Percentiles rank a stretch among this genome's conserved stretches.
phyloP scores from a whole-genome alignment of 345 rosid species.

The Anastatica hierochuntica region DNA sequence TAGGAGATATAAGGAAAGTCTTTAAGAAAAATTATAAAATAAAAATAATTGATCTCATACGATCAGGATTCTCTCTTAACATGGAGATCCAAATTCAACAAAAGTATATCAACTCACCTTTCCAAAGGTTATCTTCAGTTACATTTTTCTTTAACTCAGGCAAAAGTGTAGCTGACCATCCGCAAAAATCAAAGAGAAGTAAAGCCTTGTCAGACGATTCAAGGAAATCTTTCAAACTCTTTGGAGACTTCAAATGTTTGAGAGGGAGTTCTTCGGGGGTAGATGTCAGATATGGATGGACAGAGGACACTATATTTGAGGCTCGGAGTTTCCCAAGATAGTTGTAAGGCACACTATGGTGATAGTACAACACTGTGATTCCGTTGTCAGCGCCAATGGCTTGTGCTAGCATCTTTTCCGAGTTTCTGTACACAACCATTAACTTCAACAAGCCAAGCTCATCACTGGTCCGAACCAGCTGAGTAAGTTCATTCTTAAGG shows the following conservation, averaged over 20 bases:
- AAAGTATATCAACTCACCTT: constrained; percentile 28
- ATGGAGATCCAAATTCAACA: background rate
- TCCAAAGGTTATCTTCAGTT: constrained; percentile 30
- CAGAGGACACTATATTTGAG: constrained; percentile 39
- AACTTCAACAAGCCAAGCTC: constrained; percentile 45
- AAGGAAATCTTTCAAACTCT: constrained; percentile 48
- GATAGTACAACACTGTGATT: constrained; percentile 44
- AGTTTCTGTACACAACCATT: constrained; percentile 47
- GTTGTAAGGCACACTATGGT: constrained; percentile 52
- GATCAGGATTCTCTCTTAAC: background rate
- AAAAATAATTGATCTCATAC: background rate
- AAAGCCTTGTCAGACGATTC: constrained; percentile 74
- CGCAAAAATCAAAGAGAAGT: constrained; percentile 69
- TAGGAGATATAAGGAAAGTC: background rate
- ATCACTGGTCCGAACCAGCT: constrained; percentile 26
- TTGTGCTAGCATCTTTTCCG: constrained; percentile 54
- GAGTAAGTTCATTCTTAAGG: constrained; percentile 49
- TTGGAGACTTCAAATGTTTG: constrained; percentile 27
- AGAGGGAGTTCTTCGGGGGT: constrained; percentile 50
- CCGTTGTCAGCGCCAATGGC: constrained; percentile 53
- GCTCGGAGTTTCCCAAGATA: constrained; percentile 66
- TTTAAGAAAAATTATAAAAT: background rate
- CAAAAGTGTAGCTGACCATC: constrained; percentile 56
- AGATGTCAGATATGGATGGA: constrained; percentile 37
- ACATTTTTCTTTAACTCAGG: constrained; percentile 32